Percentiles rank a stretch among this genome's conserved stretches.
Conservation (phyloP, 164 flowering plant species). For the Magnolia kwangsiensis region DNA sequence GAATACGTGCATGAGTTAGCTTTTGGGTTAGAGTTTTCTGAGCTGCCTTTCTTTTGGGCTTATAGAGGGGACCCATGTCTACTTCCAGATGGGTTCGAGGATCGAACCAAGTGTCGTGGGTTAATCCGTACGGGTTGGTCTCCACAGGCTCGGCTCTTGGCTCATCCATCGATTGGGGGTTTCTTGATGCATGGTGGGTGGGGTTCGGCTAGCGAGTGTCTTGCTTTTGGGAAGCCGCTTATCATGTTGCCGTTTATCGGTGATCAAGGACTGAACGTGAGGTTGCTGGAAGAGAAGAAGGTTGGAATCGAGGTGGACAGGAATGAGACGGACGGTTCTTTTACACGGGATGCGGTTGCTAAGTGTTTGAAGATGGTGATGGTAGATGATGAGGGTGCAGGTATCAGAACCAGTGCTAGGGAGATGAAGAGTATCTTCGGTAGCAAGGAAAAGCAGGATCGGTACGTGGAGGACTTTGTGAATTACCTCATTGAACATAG, state of each 20-base stretch:
- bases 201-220: background rate
- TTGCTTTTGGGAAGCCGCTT: background rate
- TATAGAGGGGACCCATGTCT: constrained; percentile 11
- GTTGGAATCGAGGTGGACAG: constrained; percentile 1
- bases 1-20: constrained; percentile 34
- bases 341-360: background rate
- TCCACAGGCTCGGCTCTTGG: constrained; percentile 33
- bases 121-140: constrained; percentile 37
- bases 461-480: background rate
- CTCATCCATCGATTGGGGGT: constrained; percentile 18
- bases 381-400: background rate
- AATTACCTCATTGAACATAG: background rate
- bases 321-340: background rate
- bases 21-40: constrained; percentile 23
- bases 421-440: background rate
- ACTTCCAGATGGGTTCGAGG: constrained; percentile 25
- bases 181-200: constrained; percentile 4
- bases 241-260: background rate
- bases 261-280: background rate
- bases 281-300: background rate
- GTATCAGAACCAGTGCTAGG: background rate
- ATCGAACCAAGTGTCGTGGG: constrained; percentile 21
- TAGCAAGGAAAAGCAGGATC: background rate
- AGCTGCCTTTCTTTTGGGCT: constrained; percentile 34
- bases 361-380: background rate